Base-by-base conservation (phyloP, 352 stramenopile species). In the Thraustotheca clavata region DNA sequence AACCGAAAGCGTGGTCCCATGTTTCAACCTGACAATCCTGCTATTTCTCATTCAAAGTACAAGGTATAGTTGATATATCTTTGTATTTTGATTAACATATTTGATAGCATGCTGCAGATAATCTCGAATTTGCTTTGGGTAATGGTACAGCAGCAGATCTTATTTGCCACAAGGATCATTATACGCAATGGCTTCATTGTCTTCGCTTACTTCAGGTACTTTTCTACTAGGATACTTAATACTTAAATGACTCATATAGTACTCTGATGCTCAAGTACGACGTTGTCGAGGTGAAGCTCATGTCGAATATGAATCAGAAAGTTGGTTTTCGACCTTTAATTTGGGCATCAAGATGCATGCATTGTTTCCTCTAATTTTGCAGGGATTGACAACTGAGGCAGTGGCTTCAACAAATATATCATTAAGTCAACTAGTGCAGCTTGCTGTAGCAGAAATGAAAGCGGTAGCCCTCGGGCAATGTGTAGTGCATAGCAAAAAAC, bases 311-410 rank as follows among this genome's bases (percentile, higher is more conserved):
- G 86, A 94, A 62, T 91, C 83, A 2, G 86, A 94, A 52, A 91
- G 76, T 40, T 94, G 86, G 86, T 63, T 94, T 41, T 86, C 83
- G 5, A 93, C 92, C 76, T 94, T 94, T 67, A 94, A 94, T 38
- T 74, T 94, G 20, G 86, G 86, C 20, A 94, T 94, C 61, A 83
- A 85, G 8, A 73, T 93, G 16, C 86, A 94, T 67, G 90, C 86
- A 11, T 73, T 93, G 2, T 94, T 93, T 33, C 79, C 83, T 18
- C 76, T 90, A 2, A 73, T 83, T 1, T 46, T 65, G 5, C 57
- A 65, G 11, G 39, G 57, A 7, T 14, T 65, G 0, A 55, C 57
- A 9, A 12, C 20, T 5, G n/a, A 9, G 43, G 43, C 43, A 2
- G 43, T 52, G 9, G n/a, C 50, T 18, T 41, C 50, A 12, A 43